Percentiles rank a stretch among this genome's conserved stretches.
phyloP scores from a whole-genome alignment of 2,329 filamentous ascomycete species.

The Mariannaea sp. region DNA sequence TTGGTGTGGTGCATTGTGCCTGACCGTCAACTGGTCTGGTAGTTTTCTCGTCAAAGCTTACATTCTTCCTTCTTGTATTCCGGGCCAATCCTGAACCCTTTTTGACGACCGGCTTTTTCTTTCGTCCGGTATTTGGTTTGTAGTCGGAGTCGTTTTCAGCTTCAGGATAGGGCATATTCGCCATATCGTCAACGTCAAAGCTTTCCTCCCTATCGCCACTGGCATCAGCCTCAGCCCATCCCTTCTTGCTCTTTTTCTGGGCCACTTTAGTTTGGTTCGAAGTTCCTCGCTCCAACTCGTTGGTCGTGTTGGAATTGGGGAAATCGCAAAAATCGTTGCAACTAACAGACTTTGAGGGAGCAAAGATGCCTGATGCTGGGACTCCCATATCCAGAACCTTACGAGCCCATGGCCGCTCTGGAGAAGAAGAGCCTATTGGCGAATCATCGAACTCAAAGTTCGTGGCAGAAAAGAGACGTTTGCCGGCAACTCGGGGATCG shows the following conservation, averaged over 20 bases:
- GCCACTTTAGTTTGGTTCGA: neutral
- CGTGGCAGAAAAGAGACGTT: neutral
- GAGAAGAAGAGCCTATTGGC: neutral
- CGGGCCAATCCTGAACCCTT: neutral
- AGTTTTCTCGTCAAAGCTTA: neutral
- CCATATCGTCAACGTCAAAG: neutral
- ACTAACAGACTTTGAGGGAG: neutral
- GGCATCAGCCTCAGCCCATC: neutral
- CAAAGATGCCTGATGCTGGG: neutral
- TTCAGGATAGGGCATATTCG: constrained; percentile 10
- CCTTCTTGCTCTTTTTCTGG: neutral
- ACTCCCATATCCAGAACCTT: neutral
- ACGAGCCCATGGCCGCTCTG: neutral
- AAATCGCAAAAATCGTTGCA: constrained; percentile 9
- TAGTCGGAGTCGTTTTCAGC: constrained; percentile 28
- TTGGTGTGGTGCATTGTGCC: neutral
- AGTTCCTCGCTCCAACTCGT: constrained; percentile 3
- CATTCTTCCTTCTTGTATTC: constrained; percentile 15
- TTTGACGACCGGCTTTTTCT: constrained; percentile 8
- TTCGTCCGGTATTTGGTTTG: constrained; percentile 14
- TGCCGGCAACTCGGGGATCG: neutral
- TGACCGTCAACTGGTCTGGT: neutral
- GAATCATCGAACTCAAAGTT: neutral
- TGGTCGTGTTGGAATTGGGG: constrained; percentile 10
- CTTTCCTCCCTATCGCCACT: neutral